phyloP scores from a whole-genome alignment of 1,284 basidiomycete genomes.

The Meripilus lineatus region DNA sequence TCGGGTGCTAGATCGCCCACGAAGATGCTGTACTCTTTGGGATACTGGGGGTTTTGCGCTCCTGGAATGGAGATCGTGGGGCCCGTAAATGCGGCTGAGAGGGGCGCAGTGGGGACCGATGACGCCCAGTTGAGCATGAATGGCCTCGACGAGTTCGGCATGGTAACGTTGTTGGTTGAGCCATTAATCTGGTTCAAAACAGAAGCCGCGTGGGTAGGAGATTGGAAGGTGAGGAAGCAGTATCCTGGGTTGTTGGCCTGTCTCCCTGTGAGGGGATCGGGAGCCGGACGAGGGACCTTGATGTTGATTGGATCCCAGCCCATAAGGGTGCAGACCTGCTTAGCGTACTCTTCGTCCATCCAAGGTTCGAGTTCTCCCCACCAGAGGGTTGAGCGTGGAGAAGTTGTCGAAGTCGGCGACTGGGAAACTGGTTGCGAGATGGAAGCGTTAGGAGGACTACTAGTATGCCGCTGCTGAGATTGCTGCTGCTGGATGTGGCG shows the following conservation, averaged over 20 bases:
- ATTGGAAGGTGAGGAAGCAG: conserved; percentile 81
- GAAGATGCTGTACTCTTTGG: conserved; percentile 87
- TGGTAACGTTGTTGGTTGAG: conserved; percentile 41
- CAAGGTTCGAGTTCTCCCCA: conserved; percentile 83
- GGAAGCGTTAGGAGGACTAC: conserved; percentile 19
- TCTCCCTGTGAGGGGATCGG: conserved; percentile 54
- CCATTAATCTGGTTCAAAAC: conserved; percentile 66
- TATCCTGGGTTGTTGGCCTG: conserved; percentile 79
- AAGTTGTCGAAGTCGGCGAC: conserved; percentile 21
- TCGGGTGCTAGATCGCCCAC: conserved; percentile 88
- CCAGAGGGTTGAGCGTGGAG: conserved; percentile 48
- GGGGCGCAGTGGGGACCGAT: conserved; percentile 44
- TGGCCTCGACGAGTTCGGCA: conserved; percentile 76
- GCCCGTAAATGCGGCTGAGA: conserved; percentile 29
- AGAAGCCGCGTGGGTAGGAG: conserved; percentile 62
- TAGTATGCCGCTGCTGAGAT: conserved; percentile 12
- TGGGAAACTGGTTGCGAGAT: conserved; percentile 21
- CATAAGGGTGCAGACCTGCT: conserved; percentile 76
- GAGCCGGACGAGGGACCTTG: conserved; percentile 62
- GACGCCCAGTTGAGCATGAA: conserved; percentile 82
- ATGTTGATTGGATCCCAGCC: conserved; percentile 70
- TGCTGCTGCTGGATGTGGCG: conserved; percentile 20
- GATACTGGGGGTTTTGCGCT: conserved; percentile 49
- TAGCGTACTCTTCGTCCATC: conserved; percentile 90
- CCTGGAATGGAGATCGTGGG: conserved; percentile 27